phyloP scores from a whole-genome alignment of 2,329 filamentous ascomycete genomes.

The Xylariomycetidae sp. region DNA sequence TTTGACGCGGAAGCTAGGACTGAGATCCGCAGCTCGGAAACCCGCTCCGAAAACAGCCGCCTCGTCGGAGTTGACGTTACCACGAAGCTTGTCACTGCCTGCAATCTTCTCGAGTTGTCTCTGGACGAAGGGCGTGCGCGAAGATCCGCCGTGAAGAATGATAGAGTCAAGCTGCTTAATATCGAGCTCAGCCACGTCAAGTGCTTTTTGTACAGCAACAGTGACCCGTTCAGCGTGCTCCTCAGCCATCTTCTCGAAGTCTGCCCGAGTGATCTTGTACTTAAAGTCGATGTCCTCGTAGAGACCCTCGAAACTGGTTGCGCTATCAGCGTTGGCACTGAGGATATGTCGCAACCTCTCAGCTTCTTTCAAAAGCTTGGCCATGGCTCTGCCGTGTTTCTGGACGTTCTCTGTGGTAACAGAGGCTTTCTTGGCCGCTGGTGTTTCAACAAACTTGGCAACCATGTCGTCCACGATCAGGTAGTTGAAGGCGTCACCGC shows the following conservation, averaged over 20 bases:
- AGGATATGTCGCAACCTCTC: slow-evolving; percentile 82
- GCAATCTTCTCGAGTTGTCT: slow-evolving; percentile 73
- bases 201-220: slow-evolving; percentile 64
- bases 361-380: slow-evolving; percentile 89
- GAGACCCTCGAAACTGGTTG: slow-evolving; percentile 77
- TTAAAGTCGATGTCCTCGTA: slow-evolving; percentile 91
- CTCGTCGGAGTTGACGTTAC: slow-evolving; percentile 95
- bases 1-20: slow-evolving; percentile 95
- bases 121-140: slow-evolving; percentile 91
- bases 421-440: slow-evolving; percentile 58
- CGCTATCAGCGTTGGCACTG: slow-evolving; percentile 83
- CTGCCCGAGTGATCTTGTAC: slow-evolving; percentile 74
- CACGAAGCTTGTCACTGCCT: slow-evolving; percentile 74
- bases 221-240: slow-evolving; percentile 62
- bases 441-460: slow-evolving; percentile 65
- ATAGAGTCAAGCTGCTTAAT: slow-evolving; percentile 77
- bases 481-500: slow-evolving; percentile 83
- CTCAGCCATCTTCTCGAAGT: slow-evolving; percentile 75
- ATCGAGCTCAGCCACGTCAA: slow-evolving; percentile 66
- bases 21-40: slow-evolving; percentile 87
- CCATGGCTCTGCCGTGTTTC: slow-evolving; percentile 74
- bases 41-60: slow-evolving; percentile 92
- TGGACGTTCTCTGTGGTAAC: slow-evolving; percentile 59
- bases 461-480: slow-evolving; percentile 88
- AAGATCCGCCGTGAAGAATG: slow-evolving; percentile 86